phyloP scores from a whole-genome alignment of 805 yeast genomes.

The Maudiozyma pseudohumilis region DNA sequence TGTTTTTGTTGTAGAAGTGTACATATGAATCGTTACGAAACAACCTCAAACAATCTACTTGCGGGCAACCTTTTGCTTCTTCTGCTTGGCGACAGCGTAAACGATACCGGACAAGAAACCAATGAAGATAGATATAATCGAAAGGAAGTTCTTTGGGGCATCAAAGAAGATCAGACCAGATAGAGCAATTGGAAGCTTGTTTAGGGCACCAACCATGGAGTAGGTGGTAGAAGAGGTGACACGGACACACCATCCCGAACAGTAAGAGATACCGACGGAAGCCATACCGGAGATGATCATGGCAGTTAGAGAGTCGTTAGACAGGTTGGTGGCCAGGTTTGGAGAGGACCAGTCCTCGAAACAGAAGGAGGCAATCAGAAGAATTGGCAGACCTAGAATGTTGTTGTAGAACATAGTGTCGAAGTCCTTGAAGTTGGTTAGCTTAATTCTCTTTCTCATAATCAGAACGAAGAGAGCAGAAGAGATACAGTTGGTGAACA shows the following conservation, averaged over 20 bases:
- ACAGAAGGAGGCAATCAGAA: conserved; percentile 61
- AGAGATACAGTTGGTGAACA: conserved; percentile 88
- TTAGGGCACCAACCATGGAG: conserved; percentile 98
- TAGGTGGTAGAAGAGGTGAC: conserved; percentile 97
- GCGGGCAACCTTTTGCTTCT: conserved; percentile 41
- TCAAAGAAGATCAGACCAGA: conserved; percentile 92
- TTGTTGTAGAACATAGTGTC: conserved; percentile 99
- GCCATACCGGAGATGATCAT: conserved; percentile 91
- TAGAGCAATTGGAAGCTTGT: conserved; percentile 94
- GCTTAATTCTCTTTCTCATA: conserved; percentile 97
- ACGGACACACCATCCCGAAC: conserved; percentile 99
- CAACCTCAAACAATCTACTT: conserved; percentile 2
- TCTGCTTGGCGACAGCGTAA: conserved; percentile 90
- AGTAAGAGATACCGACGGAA: conserved; percentile 94
- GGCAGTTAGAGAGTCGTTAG: conserved; percentile 56
- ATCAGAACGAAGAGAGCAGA: conserved; percentile 87
- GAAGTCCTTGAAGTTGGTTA: conserved; percentile 91
- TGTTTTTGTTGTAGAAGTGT: background rate
- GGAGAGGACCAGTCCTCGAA: conserved; percentile 90
- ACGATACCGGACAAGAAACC: conserved; percentile 96
- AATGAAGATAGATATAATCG: conserved; percentile 79
- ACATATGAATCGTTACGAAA: background rate
- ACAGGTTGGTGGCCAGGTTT: conserved; percentile 68
- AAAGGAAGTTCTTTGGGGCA: conserved; percentile 87
- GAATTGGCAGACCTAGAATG: conserved; percentile 82